A percentile compares a stretch with the other conserved stretches of the same genome.
Evolutionary conservation across 2,329 filamentous ascomycete species (phyloP).

Genomic region (Neofusicoccum umdonicola): DNA sequence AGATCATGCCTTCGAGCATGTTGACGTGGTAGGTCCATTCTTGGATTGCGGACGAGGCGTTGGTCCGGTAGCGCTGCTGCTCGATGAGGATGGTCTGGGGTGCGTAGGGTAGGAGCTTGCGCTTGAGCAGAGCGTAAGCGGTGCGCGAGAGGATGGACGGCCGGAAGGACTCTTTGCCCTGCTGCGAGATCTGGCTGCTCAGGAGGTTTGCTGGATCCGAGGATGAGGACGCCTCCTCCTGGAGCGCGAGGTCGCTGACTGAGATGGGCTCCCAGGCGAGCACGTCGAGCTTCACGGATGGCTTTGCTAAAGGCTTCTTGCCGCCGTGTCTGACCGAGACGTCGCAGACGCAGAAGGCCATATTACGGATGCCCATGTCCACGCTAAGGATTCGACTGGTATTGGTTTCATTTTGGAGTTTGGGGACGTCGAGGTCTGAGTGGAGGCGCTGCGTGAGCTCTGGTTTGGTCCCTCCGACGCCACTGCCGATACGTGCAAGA

Average conservation of each 20-base stretch:
- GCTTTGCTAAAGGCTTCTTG: neutral
- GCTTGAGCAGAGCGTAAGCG: slow-evolving; percentile 55
- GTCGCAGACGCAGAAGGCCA: slow-evolving; percentile 68
- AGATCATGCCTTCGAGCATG: slow-evolving; percentile 77
- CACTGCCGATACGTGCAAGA: slow-evolving; percentile 60
- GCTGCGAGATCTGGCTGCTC: neutral
- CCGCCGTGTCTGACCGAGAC: slow-evolving; percentile 22
- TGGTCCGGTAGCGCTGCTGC: slow-evolving; percentile 62
- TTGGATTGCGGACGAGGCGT: slow-evolving; percentile 62
- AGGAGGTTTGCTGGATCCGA: neutral
- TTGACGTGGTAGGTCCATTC: slow-evolving; percentile 86
- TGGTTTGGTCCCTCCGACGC: slow-evolving; percentile 59
- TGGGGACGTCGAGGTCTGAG: slow-evolving; percentile 30
- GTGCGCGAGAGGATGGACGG: slow-evolving; percentile 53
- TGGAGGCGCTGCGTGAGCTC: slow-evolving; percentile 53
- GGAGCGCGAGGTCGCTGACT: neutral
- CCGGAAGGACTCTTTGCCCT: slow-evolving; percentile 46
- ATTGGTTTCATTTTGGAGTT: neutral
- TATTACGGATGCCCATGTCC: slow-evolving; percentile 80
- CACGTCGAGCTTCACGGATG: neutral
- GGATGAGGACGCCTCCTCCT: neutral
- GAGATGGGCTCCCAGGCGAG: slow-evolving; percentile 15
- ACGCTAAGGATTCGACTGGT: slow-evolving; percentile 65
- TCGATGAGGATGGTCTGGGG: slow-evolving; percentile 73
- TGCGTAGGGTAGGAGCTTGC: slow-evolving; percentile 49